Base-by-base conservation (phyloP, 1,284 basidiomycete genomes). In the Jaminaea rosea region DNA sequence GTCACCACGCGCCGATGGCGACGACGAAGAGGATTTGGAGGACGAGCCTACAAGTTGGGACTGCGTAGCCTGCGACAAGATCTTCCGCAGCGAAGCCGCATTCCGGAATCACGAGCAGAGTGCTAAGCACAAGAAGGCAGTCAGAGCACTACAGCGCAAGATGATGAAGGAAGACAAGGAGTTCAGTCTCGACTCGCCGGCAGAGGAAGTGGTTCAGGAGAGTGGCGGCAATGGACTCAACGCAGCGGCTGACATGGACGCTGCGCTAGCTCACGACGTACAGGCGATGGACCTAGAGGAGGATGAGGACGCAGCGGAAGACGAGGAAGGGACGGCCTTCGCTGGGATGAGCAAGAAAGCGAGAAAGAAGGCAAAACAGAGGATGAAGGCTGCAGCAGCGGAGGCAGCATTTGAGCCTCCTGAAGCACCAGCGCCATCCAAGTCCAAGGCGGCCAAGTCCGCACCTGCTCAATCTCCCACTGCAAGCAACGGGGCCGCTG, bases 101-200 rank as follows among this genome's bases (percentile, higher is more conserved):
- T 98, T 92, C 89, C 80, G 84, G 63, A 97, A 92, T 73, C 94
- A 98, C 63, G 94, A 98, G 75, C 80, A 90, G 62, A 96, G 91
- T 75, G 88, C 87, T 75, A 97, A 93, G 75, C 94, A 99, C 74
- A 76, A 88, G 73, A 89, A 87, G 46, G 65, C 65, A 4, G 65
- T 63, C 24, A 46, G 53, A 36, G 77, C 75, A 60, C 72, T 93
- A 50, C 82, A 81, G 72, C 76, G 77, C 52, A 80, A 87, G 71
- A 92, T 94, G 83, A 70, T 81, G 61, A 78, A 79, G 51, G 89
- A 96, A 63, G 81, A 88, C 55, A 82, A 84, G 61, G 82, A 81
- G 55, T 73, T 91, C 9, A 81, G 79, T 1, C 55, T 63, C 2
- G 59, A 54, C 3, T 41, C 55, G n/a, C 58, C 53, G 21, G 56